Base-by-base conservation (phyloP, 805 yeast species). In the Yamadazyma tumulicola region DNA sequence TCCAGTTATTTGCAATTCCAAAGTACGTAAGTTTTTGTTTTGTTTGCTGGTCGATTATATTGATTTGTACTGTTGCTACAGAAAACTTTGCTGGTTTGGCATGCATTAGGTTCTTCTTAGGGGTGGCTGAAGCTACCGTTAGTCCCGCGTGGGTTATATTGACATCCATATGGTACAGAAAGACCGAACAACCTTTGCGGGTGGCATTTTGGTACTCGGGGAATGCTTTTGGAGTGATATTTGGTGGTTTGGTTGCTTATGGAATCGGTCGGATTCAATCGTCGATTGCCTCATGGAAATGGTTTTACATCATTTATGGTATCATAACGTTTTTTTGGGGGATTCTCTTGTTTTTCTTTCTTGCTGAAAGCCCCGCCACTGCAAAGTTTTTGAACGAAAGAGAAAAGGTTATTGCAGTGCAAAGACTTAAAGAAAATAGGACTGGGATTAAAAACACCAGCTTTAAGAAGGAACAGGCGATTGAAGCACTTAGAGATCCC, bases 231-330 rank as follows among this genome's bases (percentile, higher is more conserved):
- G 79, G 80, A 74, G 75, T 6, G 59, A 72, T 72, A 11, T 76
- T 79, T 14, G 70, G 70, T 9, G 67, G 68, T 3, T 45, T 62
- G 14, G 47, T 65, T 26, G 60, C 70, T 0, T 75, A 69, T 51
- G 77, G 71, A 67, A 76, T 15, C 31, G 43, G 17, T 41, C 55
- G 6, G 41, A 45, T 4, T 59, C 58, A n/a, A n/a, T n/a, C n/a
- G n/a, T 13, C 64, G 76, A 35, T 55, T 64, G 22, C 18, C 9
- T 69, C 79, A 14, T 78, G 82, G 82, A 79, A 75, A 53, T 74
- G 77, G 31, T 69, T 77, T 57, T 78, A 75, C 50, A 47, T 78
- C n/a, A 68, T 71, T 4, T 70, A 77, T 45, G 85, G 84, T 9
- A 31, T 70, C 4, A 49, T 75, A 15, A 79, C 82, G 4, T 56